These are phyloP conservation scores for Ceratocystis colombiana DNA, from an alignment of 2,329 filamentous ascomycete species.

Conservation along the genomic window DNA sequence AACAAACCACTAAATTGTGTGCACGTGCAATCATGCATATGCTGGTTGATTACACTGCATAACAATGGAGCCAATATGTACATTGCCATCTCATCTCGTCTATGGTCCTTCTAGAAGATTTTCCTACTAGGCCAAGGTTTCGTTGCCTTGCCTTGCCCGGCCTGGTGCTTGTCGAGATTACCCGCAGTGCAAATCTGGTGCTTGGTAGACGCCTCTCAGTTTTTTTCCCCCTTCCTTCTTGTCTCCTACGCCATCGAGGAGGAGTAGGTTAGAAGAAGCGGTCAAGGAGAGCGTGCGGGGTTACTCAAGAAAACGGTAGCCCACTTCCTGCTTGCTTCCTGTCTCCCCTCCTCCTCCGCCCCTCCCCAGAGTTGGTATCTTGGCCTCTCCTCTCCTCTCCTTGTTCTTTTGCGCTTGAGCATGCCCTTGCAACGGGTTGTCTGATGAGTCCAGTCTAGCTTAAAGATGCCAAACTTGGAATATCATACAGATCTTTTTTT, in stretches of 20 bases:
- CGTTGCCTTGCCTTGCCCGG: not conserved
- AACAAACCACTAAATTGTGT: not conserved
- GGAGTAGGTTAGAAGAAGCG: not conserved
- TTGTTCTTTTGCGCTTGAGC: not conserved
- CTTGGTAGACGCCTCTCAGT: not conserved
- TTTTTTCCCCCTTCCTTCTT: not conserved
- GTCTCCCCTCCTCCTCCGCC: not conserved
- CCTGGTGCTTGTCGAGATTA: constrained; percentile 9
- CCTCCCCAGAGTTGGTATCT: not conserved
- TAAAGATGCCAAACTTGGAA: not conserved
- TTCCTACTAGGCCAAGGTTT: not conserved
- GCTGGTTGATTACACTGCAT: not conserved
- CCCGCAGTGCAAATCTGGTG: not conserved
- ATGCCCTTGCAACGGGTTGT: not conserved
- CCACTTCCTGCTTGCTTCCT: not conserved
- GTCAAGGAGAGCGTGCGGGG: constrained; percentile 12
- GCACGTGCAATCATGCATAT: constrained; percentile 1
- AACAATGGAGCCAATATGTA: constrained; percentile 1
- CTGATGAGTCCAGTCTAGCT: not conserved
- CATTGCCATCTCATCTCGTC: constrained; percentile 14
- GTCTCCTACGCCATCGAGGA: not conserved
- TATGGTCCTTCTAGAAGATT: constrained; percentile 15
- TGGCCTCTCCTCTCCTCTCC: not conserved
- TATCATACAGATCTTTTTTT: not conserved
- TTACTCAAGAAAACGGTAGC: not conserved